Conservation (phyloP, 129 eudicot species). For the Dittrichia graveolens region DNA sequence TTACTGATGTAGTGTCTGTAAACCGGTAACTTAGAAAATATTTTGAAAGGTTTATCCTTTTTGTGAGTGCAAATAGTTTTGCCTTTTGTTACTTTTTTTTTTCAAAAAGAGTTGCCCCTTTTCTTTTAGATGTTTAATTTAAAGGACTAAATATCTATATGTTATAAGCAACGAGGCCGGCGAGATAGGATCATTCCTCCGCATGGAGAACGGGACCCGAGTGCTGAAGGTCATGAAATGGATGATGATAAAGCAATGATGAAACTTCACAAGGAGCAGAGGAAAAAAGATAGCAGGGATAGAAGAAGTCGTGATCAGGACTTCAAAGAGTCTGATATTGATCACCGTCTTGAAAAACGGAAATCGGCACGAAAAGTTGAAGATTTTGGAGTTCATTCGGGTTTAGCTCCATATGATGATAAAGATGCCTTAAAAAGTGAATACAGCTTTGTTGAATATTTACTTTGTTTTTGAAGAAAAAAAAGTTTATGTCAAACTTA, state of each 20-base stretch:
- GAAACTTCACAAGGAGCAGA: conserved; percentile 64
- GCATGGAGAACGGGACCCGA: conserved; percentile 46
- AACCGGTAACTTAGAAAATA: background rate
- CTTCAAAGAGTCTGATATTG: conserved; percentile 66
- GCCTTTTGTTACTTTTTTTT: background rate
- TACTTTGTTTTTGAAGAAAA: background rate
- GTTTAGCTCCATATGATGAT: conserved; percentile 61
- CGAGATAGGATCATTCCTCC: conserved; percentile 58
- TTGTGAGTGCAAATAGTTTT: background rate
- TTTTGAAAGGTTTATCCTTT: background rate
- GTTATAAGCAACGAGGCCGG: conserved; percentile 53
- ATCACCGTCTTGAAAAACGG: conserved; percentile 63
- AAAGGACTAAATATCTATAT: conserved; percentile 16
- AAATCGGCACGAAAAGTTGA: conserved; percentile 80
- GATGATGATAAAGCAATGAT: conserved; percentile 68
- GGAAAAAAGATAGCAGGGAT: conserved; percentile 70
- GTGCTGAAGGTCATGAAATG: conserved; percentile 63
- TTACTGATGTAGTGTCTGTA: background rate
- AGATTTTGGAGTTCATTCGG: conserved; percentile 59
- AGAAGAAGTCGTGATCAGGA: conserved; percentile 70
- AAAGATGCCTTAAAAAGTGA: conserved; percentile 82
- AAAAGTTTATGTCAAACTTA: conserved; percentile 6
- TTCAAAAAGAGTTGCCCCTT: background rate
- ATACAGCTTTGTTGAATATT: conserved; percentile 17
- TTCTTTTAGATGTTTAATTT: background rate